Base-by-base conservation (phyloP, 2,329 filamentous ascomycete genomes). In the Metarhizium sp. region DNA sequence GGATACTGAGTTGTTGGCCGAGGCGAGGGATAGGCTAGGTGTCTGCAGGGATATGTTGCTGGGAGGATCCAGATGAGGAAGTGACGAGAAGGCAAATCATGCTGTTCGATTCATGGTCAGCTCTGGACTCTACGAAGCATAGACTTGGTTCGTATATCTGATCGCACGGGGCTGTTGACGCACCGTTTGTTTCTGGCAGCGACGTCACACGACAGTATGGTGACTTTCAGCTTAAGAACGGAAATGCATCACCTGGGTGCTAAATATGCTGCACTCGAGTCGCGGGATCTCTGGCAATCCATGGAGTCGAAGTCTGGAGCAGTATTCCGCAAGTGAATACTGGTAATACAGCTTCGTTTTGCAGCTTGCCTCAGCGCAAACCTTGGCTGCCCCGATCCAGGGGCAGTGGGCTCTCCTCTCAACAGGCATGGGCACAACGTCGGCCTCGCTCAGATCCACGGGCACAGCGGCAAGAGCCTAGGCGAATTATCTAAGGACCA, bases 11-110 rank as follows among this genome's bases (percentile, higher is more conserved):
- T 66, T 96, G 49, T 71, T 95, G 58, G 81, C 87, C 50, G 91
- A 95, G 68, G 91, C 90, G 38, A 83, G 83, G 46, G 79, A 81
- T 36, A 74, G 92, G 59, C 70, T 95, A 63, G 79, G 78, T 25
- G 84, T 83, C 60, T 94, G 89, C 66, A 62, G 59, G 32, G 62
- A 66, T 20, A 62, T 66, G 60, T 58, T 65, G 2, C 14, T 62
- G 16, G 60, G 59, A 2, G 59, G 59, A 30, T 51, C 38, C 8
- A 55, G 45, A 48, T 55, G 43, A 32, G 42, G 7, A 18, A 18
- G n/a, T 18, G 42, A 14, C 2, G 3, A n/a, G 38, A 11, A 16
- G 13, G 38, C 38, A 16, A 16, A 16, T 13, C 8, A 40, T 40
- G 13, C 32, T 34, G 32, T 34, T 34, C 32, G 32, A 34, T 34